Evolutionary conservation across 2,329 filamentous ascomycete genomes (phyloP).

Genomic region (Incumbomyces delicatus): DNA sequence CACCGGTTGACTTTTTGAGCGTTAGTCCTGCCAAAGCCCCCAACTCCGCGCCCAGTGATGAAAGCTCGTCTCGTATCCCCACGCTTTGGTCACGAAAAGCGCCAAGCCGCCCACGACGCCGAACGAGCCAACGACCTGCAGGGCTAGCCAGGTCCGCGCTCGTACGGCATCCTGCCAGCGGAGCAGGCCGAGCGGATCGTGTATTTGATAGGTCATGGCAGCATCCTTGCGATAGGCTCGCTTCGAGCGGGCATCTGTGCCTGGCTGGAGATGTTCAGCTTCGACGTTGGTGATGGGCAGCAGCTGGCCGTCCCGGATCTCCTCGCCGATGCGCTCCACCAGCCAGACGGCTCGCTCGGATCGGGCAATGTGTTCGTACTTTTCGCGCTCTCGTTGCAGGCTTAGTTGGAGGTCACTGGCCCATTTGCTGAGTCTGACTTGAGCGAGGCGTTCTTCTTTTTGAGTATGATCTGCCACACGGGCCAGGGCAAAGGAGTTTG

Average conservation of each 20-base stretch:
- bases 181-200: conserved; percentile 73
- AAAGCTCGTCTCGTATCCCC: conserved; percentile 25
- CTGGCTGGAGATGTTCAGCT: conserved; percentile 13
- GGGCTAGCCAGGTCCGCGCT: conserved; percentile 53
- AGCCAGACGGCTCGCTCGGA: conserved; percentile 61
- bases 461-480: conserved; percentile 51
- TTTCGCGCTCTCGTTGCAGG: conserved; percentile 60
- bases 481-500: conserved; percentile 49
- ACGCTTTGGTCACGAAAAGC: conserved; percentile 47
- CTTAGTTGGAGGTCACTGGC: conserved; percentile 70
- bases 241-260: conserved; percentile 1
- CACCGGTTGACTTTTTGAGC: neutral
- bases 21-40: conserved; percentile 6
- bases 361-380: conserved; percentile 54
- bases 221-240: conserved; percentile 15
- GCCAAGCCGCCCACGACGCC: conserved; percentile 64
- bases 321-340: conserved; percentile 55
- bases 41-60: conserved; percentile 18
- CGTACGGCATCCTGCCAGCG: conserved; percentile 58
- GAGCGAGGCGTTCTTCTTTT: conserved; percentile 51
- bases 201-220: conserved; percentile 32
- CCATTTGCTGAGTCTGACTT: conserved; percentile 71
- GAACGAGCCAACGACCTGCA: conserved; percentile 65
- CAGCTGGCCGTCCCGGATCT: conserved; percentile 55
- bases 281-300: conserved; percentile 32